Percentiles rank a stretch among this genome's conserved stretches.
Conservation (phyloP, 768 basidiomycete genomes). For the Trametes cinnabarina region DNA sequence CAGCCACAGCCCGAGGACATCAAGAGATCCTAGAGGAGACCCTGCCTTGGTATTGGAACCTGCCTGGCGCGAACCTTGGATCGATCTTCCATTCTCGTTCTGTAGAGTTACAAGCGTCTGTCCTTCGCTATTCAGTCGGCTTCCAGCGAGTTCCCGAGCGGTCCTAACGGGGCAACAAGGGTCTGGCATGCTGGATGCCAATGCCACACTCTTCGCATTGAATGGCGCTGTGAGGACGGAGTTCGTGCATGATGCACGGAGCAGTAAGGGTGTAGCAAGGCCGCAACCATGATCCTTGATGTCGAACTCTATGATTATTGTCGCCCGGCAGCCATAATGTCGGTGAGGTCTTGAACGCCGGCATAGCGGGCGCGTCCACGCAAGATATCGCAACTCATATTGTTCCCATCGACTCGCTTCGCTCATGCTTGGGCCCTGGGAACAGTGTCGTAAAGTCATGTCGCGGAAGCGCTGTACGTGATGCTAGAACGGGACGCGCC, state of each 20-base stretch:
- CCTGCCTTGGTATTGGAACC: background rate
- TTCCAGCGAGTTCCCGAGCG: background rate
- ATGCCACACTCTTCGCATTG: too few relatives aligned
- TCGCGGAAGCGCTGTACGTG: background rate
- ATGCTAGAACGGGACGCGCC: background rate
- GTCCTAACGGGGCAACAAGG: background rate
- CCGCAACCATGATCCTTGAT: background rate
- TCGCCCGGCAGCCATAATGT: background rate
- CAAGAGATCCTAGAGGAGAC: background rate
- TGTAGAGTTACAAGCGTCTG: background rate
- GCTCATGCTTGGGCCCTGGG: background rate
- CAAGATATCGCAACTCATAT: too few relatives aligned
- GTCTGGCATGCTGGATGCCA: background rate
- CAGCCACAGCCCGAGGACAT: background rate
- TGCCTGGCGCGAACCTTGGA: background rate
- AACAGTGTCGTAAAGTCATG: background rate
- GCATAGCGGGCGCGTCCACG: too few relatives aligned
- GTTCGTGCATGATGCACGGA: too few relatives aligned
- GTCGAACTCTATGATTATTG: background rate
- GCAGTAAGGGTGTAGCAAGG: too few relatives aligned
- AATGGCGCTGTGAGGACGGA: too few relatives aligned
- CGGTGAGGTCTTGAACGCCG: too few relatives aligned
- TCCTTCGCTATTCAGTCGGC: background rate
- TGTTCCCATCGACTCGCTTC: too few relatives aligned
- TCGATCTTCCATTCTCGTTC: background rate